These are phyloP conservation scores for Cupressus sempervirens DNA, from an alignment of 75 land plant species.

Conservation along the genomic window DNA sequence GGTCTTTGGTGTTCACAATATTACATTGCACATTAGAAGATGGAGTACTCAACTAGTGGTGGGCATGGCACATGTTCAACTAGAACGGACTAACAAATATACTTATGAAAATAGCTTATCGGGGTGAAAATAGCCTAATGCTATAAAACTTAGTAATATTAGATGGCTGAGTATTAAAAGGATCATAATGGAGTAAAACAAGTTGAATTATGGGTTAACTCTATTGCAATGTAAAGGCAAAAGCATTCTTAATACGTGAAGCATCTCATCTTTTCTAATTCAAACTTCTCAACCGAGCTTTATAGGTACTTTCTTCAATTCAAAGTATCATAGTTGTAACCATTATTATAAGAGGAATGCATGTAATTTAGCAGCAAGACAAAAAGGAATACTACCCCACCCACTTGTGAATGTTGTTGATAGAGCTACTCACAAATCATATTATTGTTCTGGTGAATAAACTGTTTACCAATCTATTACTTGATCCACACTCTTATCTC, in stretches of 20 bases:
- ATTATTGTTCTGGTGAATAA: too few relatives aligned
- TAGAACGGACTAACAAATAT: background rate
- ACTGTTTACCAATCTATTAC: background rate
- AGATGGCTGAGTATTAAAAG: background rate
- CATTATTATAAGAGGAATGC: background rate
- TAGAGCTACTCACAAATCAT: background rate
- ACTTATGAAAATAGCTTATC: background rate
- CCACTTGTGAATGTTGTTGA: background rate
- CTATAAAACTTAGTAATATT: background rate
- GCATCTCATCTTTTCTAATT: background rate
- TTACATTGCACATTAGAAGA: background rate
- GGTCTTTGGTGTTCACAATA: background rate
- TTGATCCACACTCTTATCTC: background rate
- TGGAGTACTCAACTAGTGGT: background rate
- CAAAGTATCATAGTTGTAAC: background rate
- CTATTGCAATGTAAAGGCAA: too few relatives aligned
- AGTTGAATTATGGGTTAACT: too few relatives aligned
- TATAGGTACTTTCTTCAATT: background rate
- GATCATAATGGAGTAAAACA: background rate
- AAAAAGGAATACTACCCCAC: background rate
- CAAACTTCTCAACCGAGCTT: background rate
- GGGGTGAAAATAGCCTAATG: background rate
- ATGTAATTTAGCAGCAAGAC: background rate
- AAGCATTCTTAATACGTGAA: background rate
- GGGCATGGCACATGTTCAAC: background rate